These are phyloP conservation scores for Sistotremastrum suecicum DNA, from an alignment of 768 basidiomycete genomes.

Conservation along the genomic window DNA sequence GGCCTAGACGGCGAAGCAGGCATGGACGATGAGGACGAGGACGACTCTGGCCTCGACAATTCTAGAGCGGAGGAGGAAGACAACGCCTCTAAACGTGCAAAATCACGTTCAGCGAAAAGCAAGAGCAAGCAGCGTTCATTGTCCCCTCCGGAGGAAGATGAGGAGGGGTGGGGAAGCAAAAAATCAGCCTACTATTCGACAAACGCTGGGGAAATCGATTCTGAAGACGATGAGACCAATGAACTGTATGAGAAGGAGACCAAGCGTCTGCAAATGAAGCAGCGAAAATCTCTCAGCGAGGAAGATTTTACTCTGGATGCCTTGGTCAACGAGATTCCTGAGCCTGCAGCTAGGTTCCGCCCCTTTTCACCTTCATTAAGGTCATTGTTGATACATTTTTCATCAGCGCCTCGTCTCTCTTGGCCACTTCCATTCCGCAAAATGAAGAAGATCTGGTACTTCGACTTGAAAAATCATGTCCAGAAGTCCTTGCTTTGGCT, in stretches of 20 bases:
- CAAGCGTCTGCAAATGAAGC: constrained; percentile 60
- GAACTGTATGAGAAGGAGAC: constrained; percentile 85
- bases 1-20: constrained; percentile 32
- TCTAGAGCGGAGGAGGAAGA: constrained; percentile 19
- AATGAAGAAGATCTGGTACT: constrained; percentile 49
- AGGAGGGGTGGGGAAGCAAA: constrained; percentile 72
- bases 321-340: constrained; percentile 22
- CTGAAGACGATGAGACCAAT: constrained; percentile 80
- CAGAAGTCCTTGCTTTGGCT: constrained; percentile 68
- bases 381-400: no score
- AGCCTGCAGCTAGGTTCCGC: constrained; percentile 17
- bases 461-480: constrained; percentile 59
- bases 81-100: constrained; percentile 6
- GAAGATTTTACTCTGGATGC: constrained; percentile 79
- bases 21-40: constrained; percentile 32
- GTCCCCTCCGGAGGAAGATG: constrained; percentile 23
- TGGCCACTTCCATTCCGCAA: constrained; percentile 25
- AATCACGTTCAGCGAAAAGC: constrained; percentile 14
- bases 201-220: constrained; percentile 66
- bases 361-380: not conserved
- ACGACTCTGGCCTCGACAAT: constrained; percentile 6
- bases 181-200: constrained; percentile 78
- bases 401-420: constrained; percentile 10
- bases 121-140: constrained; percentile 6
- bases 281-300: constrained; percentile 54